A percentile compares a stretch with the other conserved stretches of the same genome.
Conservation (phyloP, 2,329 filamentous ascomycete genomes). For the Camptophora hylomeconis region DNA sequence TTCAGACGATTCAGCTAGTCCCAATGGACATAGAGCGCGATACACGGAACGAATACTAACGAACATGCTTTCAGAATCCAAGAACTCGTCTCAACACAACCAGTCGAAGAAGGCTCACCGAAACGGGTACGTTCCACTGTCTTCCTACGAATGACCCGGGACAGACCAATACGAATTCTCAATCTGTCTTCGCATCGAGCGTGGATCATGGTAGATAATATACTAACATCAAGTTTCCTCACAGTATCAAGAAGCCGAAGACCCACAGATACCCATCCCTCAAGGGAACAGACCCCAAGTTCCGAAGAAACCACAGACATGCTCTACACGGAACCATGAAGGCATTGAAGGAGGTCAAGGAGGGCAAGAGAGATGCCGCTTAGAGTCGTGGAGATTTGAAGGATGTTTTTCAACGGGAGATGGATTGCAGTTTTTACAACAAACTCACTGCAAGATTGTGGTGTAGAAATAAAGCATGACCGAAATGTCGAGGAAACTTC, state of each 20-base stretch:
- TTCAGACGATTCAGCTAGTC: not conserved
- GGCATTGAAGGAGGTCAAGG: conserved; percentile 95
- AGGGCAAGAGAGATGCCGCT: conserved; percentile 84
- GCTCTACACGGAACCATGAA: conserved; percentile 97
- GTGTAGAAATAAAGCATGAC: conserved; percentile 1
- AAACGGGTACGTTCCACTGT: conserved; percentile 66
- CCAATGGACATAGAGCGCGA: not conserved
- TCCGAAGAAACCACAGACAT: conserved; percentile 99
- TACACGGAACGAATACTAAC: not conserved
- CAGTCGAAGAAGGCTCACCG: conserved; percentile 97
- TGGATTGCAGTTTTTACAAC: not conserved
- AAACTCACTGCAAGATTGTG: not conserved
- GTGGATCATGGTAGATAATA: no score
- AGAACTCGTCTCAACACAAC: conserved; percentile 99
- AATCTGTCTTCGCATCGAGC: conserved; percentile 2
- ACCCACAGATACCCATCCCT: conserved; percentile 97
- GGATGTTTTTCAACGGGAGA: conserved; percentile 21
- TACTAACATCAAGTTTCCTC: conserved; percentile 6
- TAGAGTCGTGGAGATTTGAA: conserved; percentile 33
- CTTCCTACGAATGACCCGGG: conserved; percentile 4
- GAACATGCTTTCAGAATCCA: conserved; percentile 59
- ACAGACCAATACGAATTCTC: conserved; percentile 5
- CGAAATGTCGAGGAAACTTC: conserved; percentile 1
- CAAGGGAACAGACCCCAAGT: conserved; percentile 98
- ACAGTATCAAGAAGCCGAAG: conserved; percentile 99